A percentile compares a stretch with the other conserved stretches of the same genome.
These are phyloP conservation scores for Allantophomopsis lycopodina DNA, from an alignment of 2,329 filamentous ascomycete species.

Conservation along the genomic window DNA sequence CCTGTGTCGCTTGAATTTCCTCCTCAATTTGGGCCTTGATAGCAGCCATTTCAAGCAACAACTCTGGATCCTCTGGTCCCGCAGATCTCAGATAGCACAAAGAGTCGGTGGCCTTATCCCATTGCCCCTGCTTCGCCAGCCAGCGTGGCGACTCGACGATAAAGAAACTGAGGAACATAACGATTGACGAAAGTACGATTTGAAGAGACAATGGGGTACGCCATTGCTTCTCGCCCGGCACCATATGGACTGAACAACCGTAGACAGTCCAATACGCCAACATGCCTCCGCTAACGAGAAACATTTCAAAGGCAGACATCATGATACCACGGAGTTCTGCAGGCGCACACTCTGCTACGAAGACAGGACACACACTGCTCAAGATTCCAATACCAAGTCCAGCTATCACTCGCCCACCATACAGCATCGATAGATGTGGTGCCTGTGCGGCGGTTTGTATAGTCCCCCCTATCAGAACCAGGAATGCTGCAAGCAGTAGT, in stretches of 20 bases:
- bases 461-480: conserved; percentile 25
- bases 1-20: conserved; percentile 57
- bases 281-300: conserved; percentile 23
- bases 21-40: conserved; percentile 55
- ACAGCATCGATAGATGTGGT: conserved; percentile 25
- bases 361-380: conserved; percentile 26
- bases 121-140: conserved; percentile 49
- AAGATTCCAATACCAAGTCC: conserved; percentile 33
- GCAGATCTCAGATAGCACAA: conserved; percentile 47
- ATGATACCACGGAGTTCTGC: conserved; percentile 24
- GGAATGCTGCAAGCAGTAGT: conserved; percentile 27
- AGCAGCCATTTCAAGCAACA: conserved; percentile 44
- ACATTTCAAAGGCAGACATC: conserved; percentile 23
- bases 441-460: conserved; percentile 31
- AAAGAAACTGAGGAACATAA: conserved; percentile 53
- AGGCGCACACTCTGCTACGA: conserved; percentile 23
- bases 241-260: conserved; percentile 25
- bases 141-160: conserved; percentile 58
- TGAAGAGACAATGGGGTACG: conserved; percentile 35
- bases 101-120: conserved; percentile 39
- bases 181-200: conserved; percentile 39
- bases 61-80: conserved; percentile 35
- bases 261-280: conserved; percentile 30
- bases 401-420: conserved; percentile 30
- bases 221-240: conserved; percentile 22